phyloP scores from a whole-genome alignment of 345 rosid genomes.

The Erysimum cheiranthoides region DNA sequence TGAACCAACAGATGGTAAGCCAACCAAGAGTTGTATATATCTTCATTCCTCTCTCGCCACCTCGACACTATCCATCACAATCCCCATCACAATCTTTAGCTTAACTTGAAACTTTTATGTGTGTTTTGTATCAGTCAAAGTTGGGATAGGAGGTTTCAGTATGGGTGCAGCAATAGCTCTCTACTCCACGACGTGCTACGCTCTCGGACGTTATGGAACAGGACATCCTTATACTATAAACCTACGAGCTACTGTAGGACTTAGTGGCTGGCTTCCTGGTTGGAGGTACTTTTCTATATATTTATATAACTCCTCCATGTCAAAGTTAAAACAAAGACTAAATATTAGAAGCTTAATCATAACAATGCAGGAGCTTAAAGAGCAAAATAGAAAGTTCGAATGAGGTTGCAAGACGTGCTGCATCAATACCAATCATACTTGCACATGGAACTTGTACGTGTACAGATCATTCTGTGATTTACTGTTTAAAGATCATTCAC shows the following conservation, averaged over 20 bases:
- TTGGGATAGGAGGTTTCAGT: constrained; percentile 83
- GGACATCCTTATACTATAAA: constrained; percentile 57
- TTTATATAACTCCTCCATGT: background rate
- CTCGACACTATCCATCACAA: background rate
- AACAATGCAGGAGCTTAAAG: constrained; percentile 59
- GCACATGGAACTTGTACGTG: constrained; percentile 64
- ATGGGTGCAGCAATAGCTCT: constrained; percentile 84
- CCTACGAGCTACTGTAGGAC: constrained; percentile 61
- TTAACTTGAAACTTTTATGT: constrained; percentile 16
- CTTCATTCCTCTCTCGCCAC: background rate
- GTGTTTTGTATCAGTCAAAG: constrained; percentile 50
- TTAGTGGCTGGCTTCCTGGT: constrained; percentile 81
- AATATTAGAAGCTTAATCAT: constrained; percentile 10
- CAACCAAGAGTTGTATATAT: constrained; percentile 17
- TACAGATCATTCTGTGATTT: background rate
- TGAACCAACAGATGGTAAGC: constrained; percentile 72
- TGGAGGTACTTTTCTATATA: constrained; percentile 51
- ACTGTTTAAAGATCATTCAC: constrained; percentile 13
- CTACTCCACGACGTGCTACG: constrained; percentile 64
- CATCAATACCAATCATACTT: constrained; percentile 63
- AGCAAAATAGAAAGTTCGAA: constrained; percentile 58
- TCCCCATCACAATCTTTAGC: constrained; percentile 20
- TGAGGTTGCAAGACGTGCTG: constrained; percentile 61
- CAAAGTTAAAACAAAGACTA: constrained; percentile 7
- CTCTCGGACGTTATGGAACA: constrained; percentile 59